These are phyloP conservation scores for Diaporthe sp. DNA, from an alignment of 2,329 filamentous ascomycete genomes.

Conservation along the genomic window DNA sequence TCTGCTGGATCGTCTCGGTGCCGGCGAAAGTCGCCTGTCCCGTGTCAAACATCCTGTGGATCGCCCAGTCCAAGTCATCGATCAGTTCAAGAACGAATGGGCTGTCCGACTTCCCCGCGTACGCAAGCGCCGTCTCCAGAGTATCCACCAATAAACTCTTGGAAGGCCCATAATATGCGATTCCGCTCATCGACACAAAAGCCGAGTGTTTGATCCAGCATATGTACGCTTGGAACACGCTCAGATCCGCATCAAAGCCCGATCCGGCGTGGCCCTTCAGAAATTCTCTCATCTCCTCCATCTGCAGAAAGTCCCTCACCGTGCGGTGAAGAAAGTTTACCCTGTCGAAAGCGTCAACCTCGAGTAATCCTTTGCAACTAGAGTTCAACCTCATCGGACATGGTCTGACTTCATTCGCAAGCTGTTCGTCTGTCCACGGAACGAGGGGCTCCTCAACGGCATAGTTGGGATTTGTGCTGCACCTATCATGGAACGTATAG, in stretches of 20 bases:
- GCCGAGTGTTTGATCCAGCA: conserved; percentile 6
- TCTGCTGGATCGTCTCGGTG: neutral
- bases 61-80: conserved; percentile 6
- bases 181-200: neutral
- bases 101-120: neutral
- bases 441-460: neutral
- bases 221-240: conserved; percentile 4
- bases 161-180: neutral
- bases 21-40: conserved; percentile 10
- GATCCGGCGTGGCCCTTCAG: neutral
- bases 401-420: neutral
- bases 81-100: neutral
- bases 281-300: neutral
- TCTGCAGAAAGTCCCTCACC: conserved; percentile 1
- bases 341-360: conserved; percentile 14
- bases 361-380: neutral
- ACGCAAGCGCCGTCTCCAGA: neutral
- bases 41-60: neutral
- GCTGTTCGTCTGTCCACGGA: neutral
- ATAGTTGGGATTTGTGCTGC: neutral
- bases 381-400: neutral
- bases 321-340: conserved; percentile 11
- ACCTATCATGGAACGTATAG: conserved; percentile 1
- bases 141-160: neutral
- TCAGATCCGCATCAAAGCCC: neutral